Evolutionary conservation across 345 rosid species (phyloP), one percentile per base, ranked within the genome.

Genomic region (Lepidium africanum): DNA sequence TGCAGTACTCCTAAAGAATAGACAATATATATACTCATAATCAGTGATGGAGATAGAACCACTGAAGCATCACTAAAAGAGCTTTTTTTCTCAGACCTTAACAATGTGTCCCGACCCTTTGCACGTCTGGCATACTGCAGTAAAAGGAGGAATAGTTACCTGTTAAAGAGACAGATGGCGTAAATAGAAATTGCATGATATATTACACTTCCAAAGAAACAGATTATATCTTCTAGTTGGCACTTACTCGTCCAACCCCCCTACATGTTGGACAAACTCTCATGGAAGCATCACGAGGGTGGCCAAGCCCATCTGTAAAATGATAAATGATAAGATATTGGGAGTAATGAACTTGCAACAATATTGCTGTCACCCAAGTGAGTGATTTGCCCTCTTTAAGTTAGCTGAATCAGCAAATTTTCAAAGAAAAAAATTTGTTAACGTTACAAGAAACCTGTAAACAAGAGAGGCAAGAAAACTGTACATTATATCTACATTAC

Each of bases 121-220:
- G 77, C 97, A 93, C 30, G 82, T 74, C 73, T 76, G 79, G 75
- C 98, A 90, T 53, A 84, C 79, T 74, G 98, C 73, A 54, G 89
- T 87, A 81, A 93, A 93, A 47, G 97, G 98, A 81, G 98, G 97
- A 79, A 90, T 68, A 17, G 96, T 90, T 46, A 93, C 83, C 98
- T 93, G 81, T 50, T 53, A 67, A 52, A 77, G 56, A 63, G 67
- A 70, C 56, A 57, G 36, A 63, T 27, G 16, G 16, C 27, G 65
- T 68, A 56, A 69, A 75, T 59, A 25, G 17, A 40, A 45, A 21
- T n/a, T 32, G 27, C 63, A 14, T 16, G 17, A 39, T 19, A 32
- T 30, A 11, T 32, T 15, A 57, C 58, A 41, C 41, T 43, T 54
- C 66, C 56, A 62, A 49, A 46, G 13, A 11, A 62, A 53, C 35